Evolutionary conservation across 164 flowering plant species (phyloP).

Genomic region (Liriodendron chinense): DNA sequence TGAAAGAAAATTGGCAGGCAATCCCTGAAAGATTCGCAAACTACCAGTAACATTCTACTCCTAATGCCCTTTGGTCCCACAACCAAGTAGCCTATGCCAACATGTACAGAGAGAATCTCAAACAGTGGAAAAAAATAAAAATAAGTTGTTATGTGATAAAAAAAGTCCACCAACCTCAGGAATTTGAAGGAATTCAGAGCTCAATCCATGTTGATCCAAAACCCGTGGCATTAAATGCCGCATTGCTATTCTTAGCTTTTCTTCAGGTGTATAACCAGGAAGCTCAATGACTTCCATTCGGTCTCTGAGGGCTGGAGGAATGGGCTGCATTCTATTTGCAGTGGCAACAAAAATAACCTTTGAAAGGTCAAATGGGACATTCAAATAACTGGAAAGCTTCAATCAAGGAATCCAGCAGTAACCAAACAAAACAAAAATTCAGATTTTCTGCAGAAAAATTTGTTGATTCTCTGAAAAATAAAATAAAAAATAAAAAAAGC

Average conservation of each 20-base stretch:
- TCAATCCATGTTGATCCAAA: constrained; percentile 94
- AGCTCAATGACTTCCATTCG: constrained; percentile 99
- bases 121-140: no score
- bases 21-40: neutral
- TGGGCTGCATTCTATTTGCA: constrained; percentile 89
- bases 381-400: constrained; percentile 69
- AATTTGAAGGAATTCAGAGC: constrained; percentile 68
- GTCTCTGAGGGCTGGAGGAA: constrained; percentile 92
- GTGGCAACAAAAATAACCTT: constrained; percentile 96
- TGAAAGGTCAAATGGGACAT: constrained; percentile 97
- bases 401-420: constrained; percentile 45
- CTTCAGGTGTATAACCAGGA: constrained; percentile 98
- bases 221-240: constrained; percentile 90
- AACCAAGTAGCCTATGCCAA: neutral
- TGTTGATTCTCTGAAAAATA: neutral
- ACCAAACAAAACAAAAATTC: neutral
- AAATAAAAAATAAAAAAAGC: no score
- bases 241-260: constrained; percentile 89
- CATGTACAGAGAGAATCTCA: neutral
- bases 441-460: neutral
- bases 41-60: neutral
- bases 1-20: neutral
- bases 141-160: neutral
- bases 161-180: constrained; percentile 69
- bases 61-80: neutral